These are phyloP conservation scores for Massospora cicadina DNA, from an alignment of 371 early-diverging fungal genomes.

Conservation along the genomic window DNA sequence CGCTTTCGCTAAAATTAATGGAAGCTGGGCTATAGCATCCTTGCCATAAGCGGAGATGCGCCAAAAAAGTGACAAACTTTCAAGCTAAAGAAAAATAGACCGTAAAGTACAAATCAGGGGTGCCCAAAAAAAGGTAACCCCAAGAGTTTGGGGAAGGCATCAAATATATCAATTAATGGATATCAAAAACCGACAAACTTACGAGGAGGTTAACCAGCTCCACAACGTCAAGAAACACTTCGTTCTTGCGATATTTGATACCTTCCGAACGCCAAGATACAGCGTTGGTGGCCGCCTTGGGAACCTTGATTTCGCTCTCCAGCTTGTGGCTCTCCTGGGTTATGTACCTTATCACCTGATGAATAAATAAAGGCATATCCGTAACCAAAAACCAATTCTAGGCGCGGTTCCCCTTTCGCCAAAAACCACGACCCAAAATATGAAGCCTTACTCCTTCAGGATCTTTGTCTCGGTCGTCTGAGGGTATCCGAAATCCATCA, in stretches of 20 bases:
- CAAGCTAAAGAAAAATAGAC: too few relatives aligned
- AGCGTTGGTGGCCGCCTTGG: slow-evolving; percentile 94
- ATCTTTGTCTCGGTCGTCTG: slow-evolving; percentile 96
- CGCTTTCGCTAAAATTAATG: too few relatives aligned
- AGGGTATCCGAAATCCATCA: slow-evolving; percentile 99
- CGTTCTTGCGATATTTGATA: slow-evolving; percentile 93
- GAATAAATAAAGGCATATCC: slow-evolving; percentile 4
- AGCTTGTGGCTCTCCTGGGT: slow-evolving; percentile 93
- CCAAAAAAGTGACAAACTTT: too few relatives aligned
- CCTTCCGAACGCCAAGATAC: slow-evolving; percentile 97
- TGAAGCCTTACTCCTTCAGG: slow-evolving; percentile 58
- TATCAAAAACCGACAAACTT: slow-evolving; percentile 11
- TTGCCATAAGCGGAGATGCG: too few relatives aligned
- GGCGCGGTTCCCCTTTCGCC: too few relatives aligned
- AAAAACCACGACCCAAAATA: too few relatives aligned
- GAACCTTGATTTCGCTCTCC: slow-evolving; percentile 75
- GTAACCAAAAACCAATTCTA: too few relatives aligned
- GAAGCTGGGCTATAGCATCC: too few relatives aligned
- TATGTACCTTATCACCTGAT: slow-evolving; percentile 45
- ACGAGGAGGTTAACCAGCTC: slow-evolving; percentile 93
- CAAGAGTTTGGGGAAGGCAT: too few relatives aligned
- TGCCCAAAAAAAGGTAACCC: too few relatives aligned
- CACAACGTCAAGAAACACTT: slow-evolving; percentile 94
- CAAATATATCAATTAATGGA: too few relatives aligned
- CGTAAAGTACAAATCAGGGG: too few relatives aligned